Evolutionary conservation across 352 stramenopile genomes (phyloP).

Genomic region (Phytopythium mirpurense): DNA sequence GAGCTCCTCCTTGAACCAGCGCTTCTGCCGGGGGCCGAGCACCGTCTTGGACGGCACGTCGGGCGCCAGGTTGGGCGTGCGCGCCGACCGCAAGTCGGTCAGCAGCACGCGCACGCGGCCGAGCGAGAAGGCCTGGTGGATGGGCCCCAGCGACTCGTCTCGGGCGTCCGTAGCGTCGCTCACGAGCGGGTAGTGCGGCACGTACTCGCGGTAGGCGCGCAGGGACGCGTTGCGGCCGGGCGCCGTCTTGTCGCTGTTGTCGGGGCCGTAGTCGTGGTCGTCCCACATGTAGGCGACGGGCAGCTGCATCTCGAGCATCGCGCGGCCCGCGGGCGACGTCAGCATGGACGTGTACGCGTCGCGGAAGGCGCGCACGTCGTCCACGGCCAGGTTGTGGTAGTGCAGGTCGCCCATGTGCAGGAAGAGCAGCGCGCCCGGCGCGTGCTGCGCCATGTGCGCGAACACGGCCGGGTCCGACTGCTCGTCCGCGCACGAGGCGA

Average conservation of each 20-base stretch:
- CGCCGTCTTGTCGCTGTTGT: conserved; percentile 84
- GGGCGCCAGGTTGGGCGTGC: conserved; percentile 59
- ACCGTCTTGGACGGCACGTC: conserved; percentile 77
- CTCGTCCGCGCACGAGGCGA: conserved; percentile 82
- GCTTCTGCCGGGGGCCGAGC: conserved; percentile 78
- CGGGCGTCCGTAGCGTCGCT: too few species aligned
- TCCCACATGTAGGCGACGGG: conserved; percentile 90
- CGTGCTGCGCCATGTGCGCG: conserved; percentile 43
- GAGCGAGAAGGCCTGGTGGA: conserved; percentile 82
- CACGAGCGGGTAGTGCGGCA: conserved; percentile 64
- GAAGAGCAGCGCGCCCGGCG: conserved; percentile 63
- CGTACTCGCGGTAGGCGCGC: conserved; percentile 74
- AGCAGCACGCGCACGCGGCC: conserved; percentile 82
- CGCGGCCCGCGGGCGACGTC: conserved; percentile 49
- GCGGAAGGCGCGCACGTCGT: conserved; percentile 58
- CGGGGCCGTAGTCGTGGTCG: conserved; percentile 87
- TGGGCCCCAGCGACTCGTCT: conserved; percentile 16
- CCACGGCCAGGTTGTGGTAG: conserved; percentile 77
- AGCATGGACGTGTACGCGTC: conserved; percentile 70
- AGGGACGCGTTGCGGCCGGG: conserved; percentile 64
- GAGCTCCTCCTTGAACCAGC: conserved; percentile 84
- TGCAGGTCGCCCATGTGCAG: conserved; percentile 88
- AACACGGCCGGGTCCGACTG: conserved; percentile 58
- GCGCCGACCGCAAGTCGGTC: conserved; percentile 72
- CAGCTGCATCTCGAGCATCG: conserved; percentile 80